These are phyloP conservation scores for Astrothelium macrocarpum DNA, from an alignment of 495 filamentous ascomycete species.

Conservation along the genomic window DNA sequence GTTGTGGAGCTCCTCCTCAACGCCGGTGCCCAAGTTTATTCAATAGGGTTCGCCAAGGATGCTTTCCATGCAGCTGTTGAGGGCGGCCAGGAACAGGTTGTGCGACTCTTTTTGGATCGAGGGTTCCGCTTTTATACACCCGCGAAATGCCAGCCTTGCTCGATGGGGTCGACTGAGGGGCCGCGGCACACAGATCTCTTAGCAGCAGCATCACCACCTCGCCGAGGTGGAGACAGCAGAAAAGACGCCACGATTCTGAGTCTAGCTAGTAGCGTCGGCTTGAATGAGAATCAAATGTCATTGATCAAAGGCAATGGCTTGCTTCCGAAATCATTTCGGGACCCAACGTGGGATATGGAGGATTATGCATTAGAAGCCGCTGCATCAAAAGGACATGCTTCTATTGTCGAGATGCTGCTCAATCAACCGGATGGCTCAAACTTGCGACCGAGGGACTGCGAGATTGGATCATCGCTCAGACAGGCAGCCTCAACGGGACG, in stretches of 20 bases:
- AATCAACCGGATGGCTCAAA: background rate
- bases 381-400: background rate
- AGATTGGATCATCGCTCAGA: background rate
- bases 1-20: slow-evolving; percentile 20
- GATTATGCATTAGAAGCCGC: background rate
- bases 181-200: no score
- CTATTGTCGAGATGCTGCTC: background rate
- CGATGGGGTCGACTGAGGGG: background rate
- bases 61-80: background rate
- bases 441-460: background rate
- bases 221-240: no score
- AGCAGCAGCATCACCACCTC: no score
- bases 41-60: background rate
- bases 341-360: background rate
- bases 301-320: background rate
- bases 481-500: background rate
- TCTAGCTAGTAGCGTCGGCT: no score
- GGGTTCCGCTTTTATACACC: background rate
- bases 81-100: background rate
- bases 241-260: no score
- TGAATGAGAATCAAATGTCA: no score
- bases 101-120: background rate
- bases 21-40: slow-evolving; percentile 16
- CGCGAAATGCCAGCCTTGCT: background rate
- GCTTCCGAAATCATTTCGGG: background rate